phyloP scores from a whole-genome alignment of 2,329 filamentous ascomycete genomes.

The Didymella sp. region DNA sequence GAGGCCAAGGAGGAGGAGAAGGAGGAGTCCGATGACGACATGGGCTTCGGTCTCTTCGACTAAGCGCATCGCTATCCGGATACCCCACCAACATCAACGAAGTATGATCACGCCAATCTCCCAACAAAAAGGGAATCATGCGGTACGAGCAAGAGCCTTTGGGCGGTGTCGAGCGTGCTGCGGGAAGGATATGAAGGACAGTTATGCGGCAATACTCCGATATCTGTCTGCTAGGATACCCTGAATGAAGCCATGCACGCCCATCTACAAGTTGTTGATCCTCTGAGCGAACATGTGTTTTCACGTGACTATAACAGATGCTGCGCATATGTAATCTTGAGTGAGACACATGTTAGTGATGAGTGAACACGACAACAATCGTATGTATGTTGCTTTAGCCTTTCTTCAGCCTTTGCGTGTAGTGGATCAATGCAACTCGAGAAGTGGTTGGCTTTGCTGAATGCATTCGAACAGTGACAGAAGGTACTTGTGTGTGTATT shows the following conservation, averaged over 20 bases:
- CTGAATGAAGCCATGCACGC: conserved; percentile 49
- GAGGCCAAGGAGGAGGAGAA: conserved; percentile 77
- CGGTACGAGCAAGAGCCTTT: conserved; percentile 42
- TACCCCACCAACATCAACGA: conserved; percentile 30
- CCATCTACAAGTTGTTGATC: conserved; percentile 12
- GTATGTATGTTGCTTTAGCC: too few species aligned
- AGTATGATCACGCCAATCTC: conserved; percentile 39
- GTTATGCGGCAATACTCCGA: conserved; percentile 26
- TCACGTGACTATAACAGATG: not conserved
- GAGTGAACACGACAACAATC: too few species aligned
- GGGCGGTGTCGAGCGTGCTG: conserved; percentile 48
- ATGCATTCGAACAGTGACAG: too few species aligned
- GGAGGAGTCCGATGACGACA: conserved; percentile 76
- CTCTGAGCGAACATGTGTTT: not conserved
- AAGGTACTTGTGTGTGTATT: too few species aligned
- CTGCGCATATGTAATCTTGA: not conserved
- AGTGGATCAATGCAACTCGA: too few species aligned
- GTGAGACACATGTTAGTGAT: too few species aligned
- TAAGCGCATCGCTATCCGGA: conserved; percentile 49
- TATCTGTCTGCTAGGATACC: conserved; percentile 39
- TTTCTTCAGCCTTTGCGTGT: too few species aligned
- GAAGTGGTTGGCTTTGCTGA: too few species aligned
- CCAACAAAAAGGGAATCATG: conserved; percentile 44
- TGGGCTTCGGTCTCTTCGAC: conserved; percentile 79
- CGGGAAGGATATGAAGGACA: conserved; percentile 32